Evolutionary conservation across 768 basidiomycete species (phyloP).

Genomic region (Rhodotorula babjevae): DNA sequence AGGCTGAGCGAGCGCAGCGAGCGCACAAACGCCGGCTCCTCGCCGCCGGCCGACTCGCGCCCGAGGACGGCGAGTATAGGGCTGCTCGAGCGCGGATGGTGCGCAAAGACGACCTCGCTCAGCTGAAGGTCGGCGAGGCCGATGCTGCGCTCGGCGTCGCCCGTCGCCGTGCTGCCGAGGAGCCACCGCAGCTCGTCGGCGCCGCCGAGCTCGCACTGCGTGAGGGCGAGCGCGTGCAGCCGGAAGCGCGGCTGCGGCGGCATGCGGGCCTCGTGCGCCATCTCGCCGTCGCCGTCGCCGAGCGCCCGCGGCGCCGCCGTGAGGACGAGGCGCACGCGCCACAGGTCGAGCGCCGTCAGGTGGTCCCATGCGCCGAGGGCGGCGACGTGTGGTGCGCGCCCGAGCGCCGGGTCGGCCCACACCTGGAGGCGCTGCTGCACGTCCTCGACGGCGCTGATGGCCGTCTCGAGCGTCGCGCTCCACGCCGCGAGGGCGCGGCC

Average conservation of each 20-base stretch:
- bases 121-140: neutral
- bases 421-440: constrained; percentile 10
- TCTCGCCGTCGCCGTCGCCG: too few relatives aligned
- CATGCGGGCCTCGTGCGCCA: too few relatives aligned
- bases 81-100: neutral
- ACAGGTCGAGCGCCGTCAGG: constrained; percentile 21
- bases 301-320: neutral
- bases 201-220: neutral
- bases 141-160: neutral
- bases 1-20: neutral
- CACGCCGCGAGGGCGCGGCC: neutral
- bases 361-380: constrained; percentile 1
- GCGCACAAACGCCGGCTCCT: neutral
- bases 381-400: neutral
- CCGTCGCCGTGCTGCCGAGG: neutral
- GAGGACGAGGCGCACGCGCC: constrained; percentile 15
- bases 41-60: neutral
- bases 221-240: neutral
- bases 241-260: neutral
- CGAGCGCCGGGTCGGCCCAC: neutral
- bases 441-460: constrained; percentile 7
- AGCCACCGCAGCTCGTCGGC: constrained; percentile 8
- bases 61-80: neutral
- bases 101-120: constrained; percentile 2
- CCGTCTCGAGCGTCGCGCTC: neutral